Conservation (phyloP, 208 protist genomes). For the Tritrichomonas musculus region DNA sequence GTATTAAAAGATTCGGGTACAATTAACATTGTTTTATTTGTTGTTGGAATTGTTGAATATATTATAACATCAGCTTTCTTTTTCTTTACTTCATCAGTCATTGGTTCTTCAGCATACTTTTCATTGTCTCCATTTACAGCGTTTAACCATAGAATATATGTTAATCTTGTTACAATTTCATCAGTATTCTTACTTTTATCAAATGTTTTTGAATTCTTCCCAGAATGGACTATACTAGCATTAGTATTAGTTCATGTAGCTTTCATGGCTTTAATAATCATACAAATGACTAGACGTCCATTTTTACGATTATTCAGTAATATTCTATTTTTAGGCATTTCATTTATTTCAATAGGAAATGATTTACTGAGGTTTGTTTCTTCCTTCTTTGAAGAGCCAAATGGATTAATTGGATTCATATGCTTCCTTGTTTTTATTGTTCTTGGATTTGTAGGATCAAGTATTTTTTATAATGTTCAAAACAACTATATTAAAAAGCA, state of each 20-base stretch:
- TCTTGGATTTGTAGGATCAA: neutral
- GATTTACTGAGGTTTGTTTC: neutral
- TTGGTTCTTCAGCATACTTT: neutral
- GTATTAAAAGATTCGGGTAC: neutral
- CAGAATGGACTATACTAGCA: neutral
- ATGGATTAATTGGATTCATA: no score
- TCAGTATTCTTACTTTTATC: neutral
- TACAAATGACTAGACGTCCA: neutral
- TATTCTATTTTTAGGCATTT: neutral
- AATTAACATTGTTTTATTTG: neutral
- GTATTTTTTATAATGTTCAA: neutral
- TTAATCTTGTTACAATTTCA: neutral
- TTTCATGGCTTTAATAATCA: neutral
- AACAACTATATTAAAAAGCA: no score
- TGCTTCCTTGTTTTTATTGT: neutral
- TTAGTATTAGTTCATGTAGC: neutral
- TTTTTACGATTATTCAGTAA: neutral
- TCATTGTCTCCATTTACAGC: neutral
- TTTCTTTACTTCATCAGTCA: neutral
- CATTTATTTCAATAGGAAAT: neutral
- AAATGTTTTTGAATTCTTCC: neutral
- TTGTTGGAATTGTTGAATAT: neutral
- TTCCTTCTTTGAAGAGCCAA: neutral
- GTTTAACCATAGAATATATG: neutral
- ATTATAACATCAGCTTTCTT: neutral